These are phyloP conservation scores for Eragrostis curvula DNA, from an alignment of 176 grass and related monocot genomes.

Conservation along the genomic window DNA sequence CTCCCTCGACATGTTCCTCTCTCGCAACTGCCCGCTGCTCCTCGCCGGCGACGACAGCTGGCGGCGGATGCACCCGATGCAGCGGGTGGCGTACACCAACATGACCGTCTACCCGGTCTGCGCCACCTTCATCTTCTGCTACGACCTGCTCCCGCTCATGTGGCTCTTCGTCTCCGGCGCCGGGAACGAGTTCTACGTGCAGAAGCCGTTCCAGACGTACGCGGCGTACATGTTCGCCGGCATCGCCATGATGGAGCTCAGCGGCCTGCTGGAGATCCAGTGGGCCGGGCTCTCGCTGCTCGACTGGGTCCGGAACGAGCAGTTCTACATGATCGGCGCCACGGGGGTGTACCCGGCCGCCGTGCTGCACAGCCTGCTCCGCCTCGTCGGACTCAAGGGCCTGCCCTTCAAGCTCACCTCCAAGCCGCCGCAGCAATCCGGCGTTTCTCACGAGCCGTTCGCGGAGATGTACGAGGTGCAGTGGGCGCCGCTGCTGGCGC, in stretches of 20 bases:
- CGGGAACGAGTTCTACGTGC: slow-evolving; percentile 57
- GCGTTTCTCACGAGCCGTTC: no score
- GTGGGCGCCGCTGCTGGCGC: slow-evolving; percentile 38
- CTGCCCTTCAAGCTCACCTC: slow-evolving; percentile 50
- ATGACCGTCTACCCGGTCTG: slow-evolving; percentile 56
- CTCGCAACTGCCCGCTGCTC: slow-evolving; percentile 38
- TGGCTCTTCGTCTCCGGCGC: slow-evolving; percentile 46
- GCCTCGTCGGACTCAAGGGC: slow-evolving; percentile 41
- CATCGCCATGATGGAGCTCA: slow-evolving; percentile 42
- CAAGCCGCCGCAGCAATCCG: slow-evolving; percentile 25
- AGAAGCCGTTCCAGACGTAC: slow-evolving; percentile 58
- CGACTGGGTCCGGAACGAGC: slow-evolving; percentile 58
- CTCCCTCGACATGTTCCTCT: slow-evolving; percentile 60
- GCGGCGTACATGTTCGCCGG: slow-evolving; percentile 39
- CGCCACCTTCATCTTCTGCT: slow-evolving; percentile 44
- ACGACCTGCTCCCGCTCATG: slow-evolving; percentile 46
- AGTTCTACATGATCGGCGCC: slow-evolving; percentile 61
- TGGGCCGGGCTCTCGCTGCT: slow-evolving; percentile 48
- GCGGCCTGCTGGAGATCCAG: slow-evolving; percentile 44
- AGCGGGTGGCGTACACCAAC: slow-evolving; percentile 46
- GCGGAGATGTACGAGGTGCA: slow-evolving; percentile 44
- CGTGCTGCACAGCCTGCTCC: slow-evolving; percentile 44
- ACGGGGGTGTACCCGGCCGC: slow-evolving; percentile 52
- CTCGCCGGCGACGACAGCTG: slow-evolving; percentile 23
- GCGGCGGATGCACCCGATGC: slow-evolving; percentile 43